These are phyloP conservation scores for Microstegium vimineum DNA, from an alignment of 176 grass and related monocot species.

Conservation along the genomic window DNA sequence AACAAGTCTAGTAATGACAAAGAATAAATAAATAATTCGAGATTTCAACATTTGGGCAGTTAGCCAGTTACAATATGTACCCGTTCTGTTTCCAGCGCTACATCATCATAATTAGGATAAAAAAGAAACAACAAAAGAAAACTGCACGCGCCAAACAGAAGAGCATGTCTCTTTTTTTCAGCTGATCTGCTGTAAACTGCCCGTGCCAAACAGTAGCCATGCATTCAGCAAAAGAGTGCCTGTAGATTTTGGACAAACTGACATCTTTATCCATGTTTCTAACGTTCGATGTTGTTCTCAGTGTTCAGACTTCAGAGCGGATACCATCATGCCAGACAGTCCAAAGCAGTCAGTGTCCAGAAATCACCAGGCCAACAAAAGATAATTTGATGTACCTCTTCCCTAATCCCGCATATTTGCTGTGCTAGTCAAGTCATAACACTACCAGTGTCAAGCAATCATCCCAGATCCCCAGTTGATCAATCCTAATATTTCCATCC, in stretches of 20 bases:
- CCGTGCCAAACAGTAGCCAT: not conserved
- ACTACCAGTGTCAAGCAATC: not conserved
- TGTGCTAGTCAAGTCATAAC: not conserved
- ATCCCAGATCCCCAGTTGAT: not conserved
- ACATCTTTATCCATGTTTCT: not conserved
- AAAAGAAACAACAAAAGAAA: not conserved
- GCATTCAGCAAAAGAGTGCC: conserved; percentile 4
- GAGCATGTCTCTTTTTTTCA: not conserved
- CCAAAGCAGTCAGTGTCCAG: conserved; percentile 4
- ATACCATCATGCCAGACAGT: not conserved
- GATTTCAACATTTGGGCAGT: not conserved
- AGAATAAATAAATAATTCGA: not conserved
- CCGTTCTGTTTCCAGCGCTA: not conserved
- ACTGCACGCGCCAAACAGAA: not conserved
- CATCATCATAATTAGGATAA: conserved; percentile 17
- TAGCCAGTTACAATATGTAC: conserved; percentile 6
- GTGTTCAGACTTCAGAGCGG: not conserved
- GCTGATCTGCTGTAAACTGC: not conserved
- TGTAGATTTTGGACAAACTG: not conserved
- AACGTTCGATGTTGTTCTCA: conserved; percentile 4
- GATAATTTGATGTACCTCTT: not conserved
- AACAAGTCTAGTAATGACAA: not conserved
- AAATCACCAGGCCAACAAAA: conserved; percentile 8
- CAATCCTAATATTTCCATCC: conserved; percentile 20
- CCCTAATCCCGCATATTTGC: not conserved